Base-by-base conservation (phyloP, 1,139 yeast species). In the Yamadazyma jaroonii region DNA sequence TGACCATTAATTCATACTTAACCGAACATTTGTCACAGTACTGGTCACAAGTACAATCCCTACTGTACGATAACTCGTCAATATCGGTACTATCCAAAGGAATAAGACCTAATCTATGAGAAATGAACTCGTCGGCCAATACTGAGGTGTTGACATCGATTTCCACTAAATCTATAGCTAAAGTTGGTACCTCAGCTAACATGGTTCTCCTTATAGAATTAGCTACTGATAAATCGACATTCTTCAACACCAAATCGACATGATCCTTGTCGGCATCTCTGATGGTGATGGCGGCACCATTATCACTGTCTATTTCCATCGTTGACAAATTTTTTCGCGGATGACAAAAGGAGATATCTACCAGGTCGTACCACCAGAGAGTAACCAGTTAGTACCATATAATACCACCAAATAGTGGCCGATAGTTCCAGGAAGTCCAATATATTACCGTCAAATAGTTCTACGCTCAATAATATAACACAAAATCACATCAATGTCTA, bases 21-120 rank as follows among this genome's bases (percentile, higher is more conserved):
- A 92, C 97, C 3, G 95, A 83, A 65, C 99, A 92, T 61, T 85
- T 84, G 42, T 88, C 89, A 64, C 99, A 92, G 64, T 92, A 92
- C 58, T 90, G 95, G 59, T 92, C 98, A 69, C 99, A 92, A 30
- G 95, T 89, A 62, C 99, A 92, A 60, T 92, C 98, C 54, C 97
- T 77, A 28, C 95, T 84, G 62, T 88, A 89, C 30, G 84, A 75
- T 47, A 87, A 62, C 43, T 78, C 71, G 41, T 89, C 96, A 34
- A 90, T 88, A 39, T 88, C 92, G 35, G 82, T 79, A 52, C 95
- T 83, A 46, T 84, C 84, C 37, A 92, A 68, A 1, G 99, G 98
- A 41, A 94, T 79, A 38, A 92, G 72, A 30, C 99, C 99, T 45
- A 92, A 66, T 56, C 99, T 72, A 61, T 92, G 99, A 23, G 97